Base-by-base conservation (phyloP, 2,329 filamentous ascomycete species). In the Colletotrichum agaves region DNA sequence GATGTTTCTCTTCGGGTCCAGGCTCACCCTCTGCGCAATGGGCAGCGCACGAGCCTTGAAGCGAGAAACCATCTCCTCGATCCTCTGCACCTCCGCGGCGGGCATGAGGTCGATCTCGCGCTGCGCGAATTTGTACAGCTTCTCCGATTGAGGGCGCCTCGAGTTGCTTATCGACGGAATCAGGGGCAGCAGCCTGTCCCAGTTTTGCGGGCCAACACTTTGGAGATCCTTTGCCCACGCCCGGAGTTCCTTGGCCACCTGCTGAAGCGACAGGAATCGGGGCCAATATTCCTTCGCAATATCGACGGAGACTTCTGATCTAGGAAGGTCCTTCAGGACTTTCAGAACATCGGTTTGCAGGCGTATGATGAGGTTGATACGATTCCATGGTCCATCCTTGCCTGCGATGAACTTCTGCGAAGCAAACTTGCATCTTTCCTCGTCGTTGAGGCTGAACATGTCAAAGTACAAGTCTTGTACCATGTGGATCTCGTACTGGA, bases 71-170 rank as follows among this genome's bases (percentile, higher is more conserved):
- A 27, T 49, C 13, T 50, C 23, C 19, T 57, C 21, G 19, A 67
- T 37, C 2, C 13, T 15, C 3, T 43, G 41, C 15, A 67, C 5
- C 5, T 56, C 41, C 2, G 23, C 55, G 11, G 12, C 33, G 3
- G 49, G 41, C 52, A 69, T 19, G 15, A 62, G 43, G 7, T 41
- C 27, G 4, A 70, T 60, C 43, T 70, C 69, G 17, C 31, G 63
- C 7, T 60, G 50, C 15, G 63, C 69, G 17, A 67, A 21, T 13
- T 49, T 59, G n/a, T 63, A 31, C 17, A 69, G 11, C 7, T 55
- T 12, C 21, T n/a, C 11, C 17, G 67, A 67, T 2, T 13, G 35
- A 4, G 63, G 53, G 12, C 67, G 53, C 4, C 10, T 41, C 27
- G 57, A 27, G 33, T 44, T 61, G 2, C 37, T 41, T 35, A 70